Evolutionary conservation across 1,284 basidiomycete genomes (phyloP), one percentile per base, ranked within the genome.

Genomic region (Ganoderma boninense): DNA sequence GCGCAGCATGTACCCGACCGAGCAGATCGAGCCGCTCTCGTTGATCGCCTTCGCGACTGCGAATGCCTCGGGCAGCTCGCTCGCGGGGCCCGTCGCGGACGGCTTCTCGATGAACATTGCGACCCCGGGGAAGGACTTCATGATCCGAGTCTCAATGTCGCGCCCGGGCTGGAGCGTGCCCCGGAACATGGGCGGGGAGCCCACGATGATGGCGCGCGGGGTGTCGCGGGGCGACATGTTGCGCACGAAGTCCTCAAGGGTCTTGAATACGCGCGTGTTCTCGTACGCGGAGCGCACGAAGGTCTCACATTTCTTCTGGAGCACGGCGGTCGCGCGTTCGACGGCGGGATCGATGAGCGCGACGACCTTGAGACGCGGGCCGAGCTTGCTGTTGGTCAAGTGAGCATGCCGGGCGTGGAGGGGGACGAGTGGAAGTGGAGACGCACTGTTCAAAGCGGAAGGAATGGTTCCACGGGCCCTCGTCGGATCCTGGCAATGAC

Each of bases 41-140:
- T 85, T 80, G 77, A 97, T 94, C 69, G 81, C 82, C 75, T 92
- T 89, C 11, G 93, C 87, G 71, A 95, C 87, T 65, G 87, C 81
- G 80, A 89, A 92, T n/a, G 85, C 85, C 68, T 93, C 87, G 61
- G 85, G 84, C 71, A 97, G 89, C 80, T 93, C 90, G 71, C 86
- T 84, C 65, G 85, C 87, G 13, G 93, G 90, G 42, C 96, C 96
- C 42, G 96, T 97, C 35, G 96, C 92, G 73, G 97, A 88, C 40
- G 97, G 97, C 85, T 98, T 99, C 84, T 99, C 97, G 74, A 99
- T 88, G 80, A 98, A 98, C 83, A 97, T 88, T n/a, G 95, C 92
- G 42, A 95, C 91, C 35, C 91, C 90, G 68, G 97, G 97, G 87
- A 99, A 97, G 77, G 91, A 83, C 80, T 96, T 93, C 80, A 98